Evolutionary conservation across 129 eudicot species (phyloP).

Genomic region (Escallonia herrerae): DNA sequence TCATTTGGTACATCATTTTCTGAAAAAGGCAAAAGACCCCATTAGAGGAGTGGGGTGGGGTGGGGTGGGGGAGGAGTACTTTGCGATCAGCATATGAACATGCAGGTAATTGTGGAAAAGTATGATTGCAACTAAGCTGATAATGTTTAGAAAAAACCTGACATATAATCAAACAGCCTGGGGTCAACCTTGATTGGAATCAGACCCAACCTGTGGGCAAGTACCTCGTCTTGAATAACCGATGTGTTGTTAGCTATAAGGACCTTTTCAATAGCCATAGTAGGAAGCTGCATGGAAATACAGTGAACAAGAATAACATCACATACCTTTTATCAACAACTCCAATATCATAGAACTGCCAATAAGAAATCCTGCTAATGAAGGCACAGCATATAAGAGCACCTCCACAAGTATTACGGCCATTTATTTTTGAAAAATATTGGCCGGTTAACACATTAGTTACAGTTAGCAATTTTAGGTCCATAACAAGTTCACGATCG

Average conservation of each 20-base stretch:
- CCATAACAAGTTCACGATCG: too few relatives aligned
- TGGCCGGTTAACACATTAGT: too few relatives aligned
- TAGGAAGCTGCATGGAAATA: conserved; percentile 54
- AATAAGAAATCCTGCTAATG: not conserved
- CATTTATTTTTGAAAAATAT: not conserved
- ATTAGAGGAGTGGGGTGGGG: not conserved
- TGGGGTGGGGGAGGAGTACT: not conserved
- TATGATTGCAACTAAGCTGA: conserved; percentile 3
- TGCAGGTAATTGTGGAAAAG: not conserved
- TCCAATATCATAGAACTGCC: not conserved
- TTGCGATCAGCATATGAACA: conserved; percentile 5
- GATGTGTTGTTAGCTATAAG: conserved; percentile 85
- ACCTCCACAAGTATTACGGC: not conserved
- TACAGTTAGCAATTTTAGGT: too few relatives aligned
- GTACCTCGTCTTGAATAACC: conserved; percentile 89
- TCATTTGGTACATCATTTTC: conserved; percentile 80
- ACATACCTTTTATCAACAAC: not conserved
- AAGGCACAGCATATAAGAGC: not conserved
- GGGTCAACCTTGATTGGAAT: conserved; percentile 84
- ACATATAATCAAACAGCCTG: conserved; percentile 73
- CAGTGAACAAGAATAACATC: not conserved
- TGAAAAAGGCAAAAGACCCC: conserved; percentile 11
- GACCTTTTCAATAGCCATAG: conserved; percentile 98
- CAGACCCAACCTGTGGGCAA: conserved; percentile 88
- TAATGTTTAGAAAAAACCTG: conserved; percentile 43